Base-by-base conservation (phyloP, 192 early-diverging fungal species). In the Podila epicladia region DNA sequence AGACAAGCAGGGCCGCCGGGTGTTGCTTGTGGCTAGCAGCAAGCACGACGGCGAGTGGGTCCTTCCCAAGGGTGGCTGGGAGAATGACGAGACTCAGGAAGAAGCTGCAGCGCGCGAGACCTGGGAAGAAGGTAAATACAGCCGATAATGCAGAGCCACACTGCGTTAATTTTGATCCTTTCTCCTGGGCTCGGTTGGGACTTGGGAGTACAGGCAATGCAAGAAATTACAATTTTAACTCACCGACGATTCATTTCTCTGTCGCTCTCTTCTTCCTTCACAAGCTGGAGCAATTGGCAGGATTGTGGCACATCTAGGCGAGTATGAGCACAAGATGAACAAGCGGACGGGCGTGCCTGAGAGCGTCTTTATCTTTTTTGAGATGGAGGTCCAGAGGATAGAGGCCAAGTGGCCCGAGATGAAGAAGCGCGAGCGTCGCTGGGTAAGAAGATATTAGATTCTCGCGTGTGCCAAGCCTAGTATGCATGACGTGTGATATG, bases 31-130 rank as follows among this genome's bases (percentile, higher is more conserved):
- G 9, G 77, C 88, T 29, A 85, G 87, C 45, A 60, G 75, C 33
- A 88, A 83, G 48, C 60, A 88, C 24, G 75, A 80, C 9, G 76
- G 75, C 45, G 83, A 72, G 12, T 91, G 86, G 86, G 85, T 91
- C 1, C 45, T 90, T 35, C 89, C 90, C 17, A 89, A 91, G 66
- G 90, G 90, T 31, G 90, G 90, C 24, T 91, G 90, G 90, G 90
- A 91, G 65, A 84, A 84, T 62, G 86, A 90, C 55, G 90, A 91
- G 70, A 86, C 88, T 19, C 73, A 86, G 41, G 76, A 84, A 71
- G 77, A 86, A 53, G 88, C 88, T 28, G 90, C 90, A 49, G 64
- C 69, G 17, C 74, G 90, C 63, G 90, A 91, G 67, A 91, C 90
- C 5, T 91, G 87, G 83, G 90, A 91, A 76, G 90, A 91, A 84